Evolutionary conservation across 1,284 basidiomycete species (phyloP).

Genomic region (Cronartium quercuum): DNA sequence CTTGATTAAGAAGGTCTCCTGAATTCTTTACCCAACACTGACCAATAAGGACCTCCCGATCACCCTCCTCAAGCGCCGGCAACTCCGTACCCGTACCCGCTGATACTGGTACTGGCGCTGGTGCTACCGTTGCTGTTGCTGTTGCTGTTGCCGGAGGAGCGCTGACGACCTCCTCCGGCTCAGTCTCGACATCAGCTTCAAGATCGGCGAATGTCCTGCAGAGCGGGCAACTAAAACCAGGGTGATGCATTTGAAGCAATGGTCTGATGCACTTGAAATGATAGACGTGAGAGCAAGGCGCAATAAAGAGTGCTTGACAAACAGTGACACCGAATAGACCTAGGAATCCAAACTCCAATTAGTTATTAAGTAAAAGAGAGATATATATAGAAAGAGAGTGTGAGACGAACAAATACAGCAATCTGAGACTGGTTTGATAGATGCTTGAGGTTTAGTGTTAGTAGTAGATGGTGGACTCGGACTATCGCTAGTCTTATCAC

Average conservation of each 20-base stretch:
- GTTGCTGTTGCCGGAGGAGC: too few species aligned
- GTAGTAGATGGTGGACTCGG: conserved; percentile 33
- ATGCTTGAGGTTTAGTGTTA: conserved; percentile 37
- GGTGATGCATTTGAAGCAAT: conserved; percentile 75
- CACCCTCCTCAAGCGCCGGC: too few species aligned
- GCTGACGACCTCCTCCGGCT: too few species aligned
- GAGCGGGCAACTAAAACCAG: conserved; percentile 89
- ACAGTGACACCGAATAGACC: conserved; percentile 88
- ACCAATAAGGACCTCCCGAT: too few species aligned
- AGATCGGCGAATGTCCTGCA: conserved; percentile 85
- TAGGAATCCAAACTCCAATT: conserved; percentile 45
- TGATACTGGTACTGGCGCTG: too few species aligned
- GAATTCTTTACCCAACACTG: too few species aligned
- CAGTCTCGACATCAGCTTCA: conserved; percentile 88
- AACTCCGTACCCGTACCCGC: too few species aligned
- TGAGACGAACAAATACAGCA: conserved; percentile 78
- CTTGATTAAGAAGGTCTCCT: too few species aligned
- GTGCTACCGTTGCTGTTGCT: too few species aligned
- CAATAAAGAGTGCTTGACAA: conserved; percentile 92
- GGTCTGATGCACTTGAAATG: conserved; percentile 98
- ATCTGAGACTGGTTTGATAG: conserved; percentile 60
- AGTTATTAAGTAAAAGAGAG: conserved; percentile 5
- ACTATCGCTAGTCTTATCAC: background rate
- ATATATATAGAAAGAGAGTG: background rate
- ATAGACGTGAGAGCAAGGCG: conserved; percentile 56